Conservation (phyloP, 305 asterid species). For the Rubia balearica region DNA sequence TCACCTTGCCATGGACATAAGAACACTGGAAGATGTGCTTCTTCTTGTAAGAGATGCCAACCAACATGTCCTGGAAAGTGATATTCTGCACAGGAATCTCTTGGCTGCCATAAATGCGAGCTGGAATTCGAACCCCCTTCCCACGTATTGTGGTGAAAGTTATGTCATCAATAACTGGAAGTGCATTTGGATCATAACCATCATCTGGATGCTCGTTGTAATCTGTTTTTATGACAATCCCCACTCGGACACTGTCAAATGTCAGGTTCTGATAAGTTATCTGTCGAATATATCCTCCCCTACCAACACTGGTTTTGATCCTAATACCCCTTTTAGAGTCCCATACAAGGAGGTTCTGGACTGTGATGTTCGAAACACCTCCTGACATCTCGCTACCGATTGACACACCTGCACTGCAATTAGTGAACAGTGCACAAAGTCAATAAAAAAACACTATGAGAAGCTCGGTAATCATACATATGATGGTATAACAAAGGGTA, state of each 20-base stretch:
- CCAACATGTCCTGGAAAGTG: constrained; percentile 62
- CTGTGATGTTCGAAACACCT: constrained; percentile 63
- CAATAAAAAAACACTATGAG: background rate
- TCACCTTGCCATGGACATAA: constrained; percentile 70
- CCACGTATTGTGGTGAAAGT: constrained; percentile 65
- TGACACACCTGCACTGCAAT: constrained; percentile 85
- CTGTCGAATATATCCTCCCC: constrained; percentile 72
- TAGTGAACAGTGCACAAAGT: constrained; percentile 11
- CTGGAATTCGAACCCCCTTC: constrained; percentile 76
- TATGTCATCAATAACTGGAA: constrained; percentile 67
- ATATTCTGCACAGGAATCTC: constrained; percentile 64
- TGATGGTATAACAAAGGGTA: background rate
- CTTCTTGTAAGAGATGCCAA: constrained; percentile 87
- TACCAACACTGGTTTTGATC: constrained; percentile 77
- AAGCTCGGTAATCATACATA: background rate
- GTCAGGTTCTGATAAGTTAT: constrained; percentile 67
- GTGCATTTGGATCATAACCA: constrained; percentile 69
- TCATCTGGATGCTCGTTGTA: constrained; percentile 85
- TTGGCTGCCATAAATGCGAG: constrained; percentile 62
- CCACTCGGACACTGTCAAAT: constrained; percentile 75
- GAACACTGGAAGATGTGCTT: constrained; percentile 86
- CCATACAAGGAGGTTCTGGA: constrained; percentile 75
- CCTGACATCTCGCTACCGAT: constrained; percentile 98
- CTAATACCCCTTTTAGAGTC: constrained; percentile 82
- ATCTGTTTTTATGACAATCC: constrained; percentile 78